Evolutionary conservation across 805 yeast genomes (phyloP).

Genomic region (Lipomyces spencermartinsiae): DNA sequence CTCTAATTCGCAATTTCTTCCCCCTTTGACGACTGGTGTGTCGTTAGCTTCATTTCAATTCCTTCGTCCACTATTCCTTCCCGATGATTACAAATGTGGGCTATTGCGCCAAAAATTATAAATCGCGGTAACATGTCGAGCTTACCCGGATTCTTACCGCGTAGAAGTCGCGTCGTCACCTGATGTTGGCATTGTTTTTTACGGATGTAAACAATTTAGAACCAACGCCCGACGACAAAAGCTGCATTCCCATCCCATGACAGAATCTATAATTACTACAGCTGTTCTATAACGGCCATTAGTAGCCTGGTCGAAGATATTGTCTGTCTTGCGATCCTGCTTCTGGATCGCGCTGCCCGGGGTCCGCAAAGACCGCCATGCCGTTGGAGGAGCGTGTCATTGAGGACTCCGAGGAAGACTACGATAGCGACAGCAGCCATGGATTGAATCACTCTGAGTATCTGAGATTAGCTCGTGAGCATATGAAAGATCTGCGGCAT

Average conservation of each 20-base stretch:
- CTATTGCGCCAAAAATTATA: too few relatives aligned
- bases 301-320: background rate
- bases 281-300: background rate
- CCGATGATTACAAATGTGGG: too few relatives aligned
- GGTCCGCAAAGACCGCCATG: background rate
- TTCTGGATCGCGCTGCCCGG: background rate
- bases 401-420: conserved; percentile 8
- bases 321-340: background rate
- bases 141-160: too few relatives aligned
- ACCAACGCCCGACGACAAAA: background rate
- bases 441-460: background rate
- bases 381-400: background rate
- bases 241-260: background rate
- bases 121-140: too few relatives aligned
- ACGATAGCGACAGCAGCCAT: conserved; percentile 1
- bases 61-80: too few relatives aligned
- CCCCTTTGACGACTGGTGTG: too few relatives aligned
- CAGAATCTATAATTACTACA: background rate
- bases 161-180: too few relatives aligned
- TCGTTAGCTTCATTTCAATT: too few relatives aligned
- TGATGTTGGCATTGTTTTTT: too few relatives aligned
- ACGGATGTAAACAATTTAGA: too few relatives aligned
- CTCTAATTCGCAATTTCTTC: too few relatives aligned
- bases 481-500: background rate
- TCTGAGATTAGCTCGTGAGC: background rate